Evolutionary conservation across 2,329 filamentous ascomycete species (phyloP), one percentile per base, ranked within the genome.

Genomic region (Blastomyces percursus): DNA sequence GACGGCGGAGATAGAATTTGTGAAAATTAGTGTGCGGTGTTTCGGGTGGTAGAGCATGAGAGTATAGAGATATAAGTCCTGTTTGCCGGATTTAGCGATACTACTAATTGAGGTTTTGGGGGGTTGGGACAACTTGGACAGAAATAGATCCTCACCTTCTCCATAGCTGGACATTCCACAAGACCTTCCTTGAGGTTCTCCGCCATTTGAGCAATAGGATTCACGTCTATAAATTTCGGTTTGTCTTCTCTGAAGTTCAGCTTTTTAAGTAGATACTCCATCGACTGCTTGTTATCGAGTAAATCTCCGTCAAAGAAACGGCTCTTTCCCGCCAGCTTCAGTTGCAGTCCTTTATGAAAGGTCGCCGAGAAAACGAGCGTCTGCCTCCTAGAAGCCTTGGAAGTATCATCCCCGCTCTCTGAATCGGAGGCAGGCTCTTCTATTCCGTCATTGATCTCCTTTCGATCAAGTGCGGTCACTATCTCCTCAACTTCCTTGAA

Each of bases 361-460:
- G 94, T 99, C 0, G 94, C 94, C 0, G 94, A 97, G 75, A 99
- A 99, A 24, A 99, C 91, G 0, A 99, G 82, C 0, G 92, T 97
- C 72, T 99, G 94, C 50, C 93, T 82, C 71, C 51, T 79, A 72
- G 66, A 67, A 60, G 62, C 27, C 30, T 54, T 65, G 11, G 67
- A 63, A 7, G 75, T 69, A 0, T 78, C 75, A 11, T 81, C 79
- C 3, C 81, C 78, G 1, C 80, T 80, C n/a, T 66, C 65, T 6
- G 65, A 61, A 2, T 70, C 66, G 46, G 71, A 64, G 19, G 71
- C 72, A 1, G 68, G 68, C 35, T 71, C 66, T 16, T 71, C 71
- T n/a, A 70, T 24, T 1, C 79, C 76, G 40, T 78, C 75, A 6
- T 80, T 76, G 0, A 77, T 74, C 7, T 80, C 79, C 27, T 82